Base-by-base conservation (phyloP, 2,329 filamentous ascomycete species). In the Botrytis fabae region DNA sequence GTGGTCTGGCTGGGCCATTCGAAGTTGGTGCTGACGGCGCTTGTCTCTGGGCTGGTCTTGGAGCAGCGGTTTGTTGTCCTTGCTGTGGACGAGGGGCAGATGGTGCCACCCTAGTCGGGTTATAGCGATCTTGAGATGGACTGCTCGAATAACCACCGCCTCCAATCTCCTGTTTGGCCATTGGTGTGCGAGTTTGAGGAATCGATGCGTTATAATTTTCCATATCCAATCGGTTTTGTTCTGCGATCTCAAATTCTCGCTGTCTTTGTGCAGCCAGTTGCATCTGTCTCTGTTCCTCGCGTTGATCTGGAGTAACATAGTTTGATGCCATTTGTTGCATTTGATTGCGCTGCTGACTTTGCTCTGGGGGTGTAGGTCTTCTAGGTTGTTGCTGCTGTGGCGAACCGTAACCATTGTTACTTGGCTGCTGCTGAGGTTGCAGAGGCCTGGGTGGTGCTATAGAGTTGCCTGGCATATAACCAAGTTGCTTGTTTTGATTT, bases 191-290 rank as follows among this genome's bases (percentile, higher is more conserved):
- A 75, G 88, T 91, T 85, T 97, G 92, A 46, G 94, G 95, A 74
- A 98, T 84, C 38, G 93, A 94, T 51, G 93, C 92, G 82, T 98
- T 97, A 83, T 97, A 98, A 28, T 90, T 93, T 80, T 96, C 94
- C 77, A 93, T 86, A 69, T 97, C 94, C 76, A 91, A 89, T 71
- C 93, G 88, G 71, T 88, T 88, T 78, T 91, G 89, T 78, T 94
- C 91, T 75, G 90, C 88, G 2, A 86, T 84, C 75, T 91, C 88
- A 60, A 84, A 77, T 75, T 86, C 84, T 48, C 85, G 83, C 73
- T 88, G 85, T 46, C 84, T 83, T 77, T 90, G 88, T 51, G 83
- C 82, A 46, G 92, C 89, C 10, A 86, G 80, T 79, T 92, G 89
- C 78, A 89, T 88, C 79, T 90, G 87, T 48, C 88, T 87, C 78